phyloP scores from a whole-genome alignment of 768 basidiomycete species.

The Auricularia cornea region DNA sequence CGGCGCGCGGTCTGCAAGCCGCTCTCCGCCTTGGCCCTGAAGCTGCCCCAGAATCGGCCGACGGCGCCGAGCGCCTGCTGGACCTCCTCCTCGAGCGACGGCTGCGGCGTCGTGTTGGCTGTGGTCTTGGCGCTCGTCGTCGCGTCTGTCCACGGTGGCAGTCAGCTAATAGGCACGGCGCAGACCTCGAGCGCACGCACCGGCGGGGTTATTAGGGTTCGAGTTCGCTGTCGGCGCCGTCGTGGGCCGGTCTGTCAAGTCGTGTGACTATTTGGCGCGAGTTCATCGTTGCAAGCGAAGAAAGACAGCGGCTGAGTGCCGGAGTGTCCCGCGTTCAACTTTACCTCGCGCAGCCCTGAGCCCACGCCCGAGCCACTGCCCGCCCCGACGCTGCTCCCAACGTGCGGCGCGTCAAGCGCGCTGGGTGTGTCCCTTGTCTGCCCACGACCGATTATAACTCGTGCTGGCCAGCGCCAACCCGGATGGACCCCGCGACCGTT shows the following conservation, averaged over 20 bases:
- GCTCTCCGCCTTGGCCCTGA: constrained; percentile 74
- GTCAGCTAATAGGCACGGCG: not conserved
- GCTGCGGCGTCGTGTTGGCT: constrained; percentile 45
- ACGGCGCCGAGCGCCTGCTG: constrained; percentile 83
- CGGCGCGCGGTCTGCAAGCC: constrained; percentile 62
- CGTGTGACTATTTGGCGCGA: constrained; percentile 67
- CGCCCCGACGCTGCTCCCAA: no score
- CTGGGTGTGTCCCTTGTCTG: no score
- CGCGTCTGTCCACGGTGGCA: no score
- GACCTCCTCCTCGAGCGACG: constrained; percentile 76
- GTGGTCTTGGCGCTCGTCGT: constrained; percentile 41
- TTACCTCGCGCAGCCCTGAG: no score
- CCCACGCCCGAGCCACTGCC: no score
- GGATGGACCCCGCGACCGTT: no score
- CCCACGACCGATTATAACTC: no score
- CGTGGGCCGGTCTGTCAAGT: constrained; percentile 30
- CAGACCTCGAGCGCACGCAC: not conserved
- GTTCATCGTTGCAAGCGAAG: constrained; percentile 45
- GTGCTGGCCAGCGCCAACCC: no score
- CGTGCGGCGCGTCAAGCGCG: no score
- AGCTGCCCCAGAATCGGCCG: constrained; percentile 83
- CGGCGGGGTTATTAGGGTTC: no score
- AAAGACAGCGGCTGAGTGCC: not conserved
- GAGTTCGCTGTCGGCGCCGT: not conserved
- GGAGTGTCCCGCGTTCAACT: no score